phyloP scores from a whole-genome alignment of 2,329 filamentous ascomycete species.

The Diaporthe sp. region DNA sequence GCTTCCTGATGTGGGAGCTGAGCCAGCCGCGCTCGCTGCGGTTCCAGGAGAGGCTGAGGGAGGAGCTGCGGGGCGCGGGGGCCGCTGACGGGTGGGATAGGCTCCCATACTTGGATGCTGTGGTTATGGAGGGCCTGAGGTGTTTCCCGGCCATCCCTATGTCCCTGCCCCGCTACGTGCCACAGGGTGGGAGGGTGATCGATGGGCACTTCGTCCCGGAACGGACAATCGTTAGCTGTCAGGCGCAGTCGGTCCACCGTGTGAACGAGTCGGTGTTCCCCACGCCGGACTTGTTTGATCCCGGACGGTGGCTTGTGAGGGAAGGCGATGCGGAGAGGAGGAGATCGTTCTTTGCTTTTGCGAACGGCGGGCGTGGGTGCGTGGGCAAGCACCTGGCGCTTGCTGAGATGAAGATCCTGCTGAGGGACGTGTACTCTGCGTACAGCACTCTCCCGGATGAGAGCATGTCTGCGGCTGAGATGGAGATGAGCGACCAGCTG shows the following conservation, averaged over 20 bases:
- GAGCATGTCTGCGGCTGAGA: constrained; percentile 66
- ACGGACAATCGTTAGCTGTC: constrained; percentile 69
- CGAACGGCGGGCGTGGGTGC: constrained; percentile 74
- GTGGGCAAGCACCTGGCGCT: constrained; percentile 75
- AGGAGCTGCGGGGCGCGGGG: constrained; percentile 58
- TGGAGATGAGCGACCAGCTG: constrained; percentile 76
- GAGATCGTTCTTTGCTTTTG: constrained; percentile 74
- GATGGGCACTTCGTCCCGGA: constrained; percentile 67
- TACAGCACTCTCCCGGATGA: constrained; percentile 68
- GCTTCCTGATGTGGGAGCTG: constrained; percentile 79
- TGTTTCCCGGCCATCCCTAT: constrained; percentile 76
- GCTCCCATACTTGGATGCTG: constrained; percentile 71
- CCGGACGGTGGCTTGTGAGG: constrained; percentile 84
- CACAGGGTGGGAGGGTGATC: constrained; percentile 65
- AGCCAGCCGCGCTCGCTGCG: constrained; percentile 68
- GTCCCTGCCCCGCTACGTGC: constrained; percentile 73
- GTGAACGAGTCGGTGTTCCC: constrained; percentile 78
- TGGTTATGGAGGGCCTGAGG: constrained; percentile 72
- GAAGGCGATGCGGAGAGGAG: constrained; percentile 80
- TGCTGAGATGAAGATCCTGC: constrained; percentile 76
- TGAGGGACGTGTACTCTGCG: constrained; percentile 71
- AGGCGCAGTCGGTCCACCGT: constrained; percentile 71
- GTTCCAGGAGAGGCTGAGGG: constrained; percentile 64
- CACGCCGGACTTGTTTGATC: constrained; percentile 81
- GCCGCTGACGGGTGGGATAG: constrained; percentile 56